Percentiles rank a stretch among this genome's conserved stretches.
Evolutionary conservation across 1,284 basidiomycete genomes (phyloP).

Genomic region (Heterobasidion occidentale): DNA sequence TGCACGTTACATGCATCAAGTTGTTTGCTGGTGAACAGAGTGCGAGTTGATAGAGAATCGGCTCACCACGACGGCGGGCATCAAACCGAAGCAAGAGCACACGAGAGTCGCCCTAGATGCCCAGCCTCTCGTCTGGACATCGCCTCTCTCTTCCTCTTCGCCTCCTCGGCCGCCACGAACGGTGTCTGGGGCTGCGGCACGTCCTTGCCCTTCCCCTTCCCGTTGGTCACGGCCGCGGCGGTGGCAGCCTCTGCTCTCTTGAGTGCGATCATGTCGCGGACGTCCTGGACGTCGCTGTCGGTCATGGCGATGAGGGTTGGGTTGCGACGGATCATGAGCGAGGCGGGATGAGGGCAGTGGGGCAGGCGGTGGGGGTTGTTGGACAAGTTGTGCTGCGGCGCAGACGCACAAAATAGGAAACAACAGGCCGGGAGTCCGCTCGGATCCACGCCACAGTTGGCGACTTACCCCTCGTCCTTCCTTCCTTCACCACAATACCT

Average conservation of each 20-base stretch:
- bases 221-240: slow-evolving; percentile 9
- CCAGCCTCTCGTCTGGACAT: slow-evolving; percentile 29
- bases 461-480: no score
- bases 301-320: slow-evolving; percentile 69
- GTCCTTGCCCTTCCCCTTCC: slow-evolving; percentile 9
- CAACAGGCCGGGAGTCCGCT: background rate
- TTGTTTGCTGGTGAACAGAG: no score
- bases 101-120: slow-evolving; percentile 6
- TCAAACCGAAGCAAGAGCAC: background rate
- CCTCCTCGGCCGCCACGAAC: slow-evolving; percentile 26
- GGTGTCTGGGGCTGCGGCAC: slow-evolving; percentile 6
- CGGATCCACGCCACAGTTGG: background rate
- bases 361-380: background rate
- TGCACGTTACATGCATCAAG: no score
- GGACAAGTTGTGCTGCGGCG: slow-evolving; percentile 4
- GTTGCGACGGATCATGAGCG: slow-evolving; percentile 61
- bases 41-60: background rate
- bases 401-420: slow-evolving; percentile 8
- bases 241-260: slow-evolving; percentile 37
- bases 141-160: slow-evolving; percentile 25
- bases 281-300: slow-evolving; percentile 67
- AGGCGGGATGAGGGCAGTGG: background rate
- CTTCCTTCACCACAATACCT: no score
- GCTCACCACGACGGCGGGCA: background rate
- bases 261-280: slow-evolving; percentile 51